Conservation (phyloP, 371 early-diverging fungal species). For the Mucor racemosus region DNA sequence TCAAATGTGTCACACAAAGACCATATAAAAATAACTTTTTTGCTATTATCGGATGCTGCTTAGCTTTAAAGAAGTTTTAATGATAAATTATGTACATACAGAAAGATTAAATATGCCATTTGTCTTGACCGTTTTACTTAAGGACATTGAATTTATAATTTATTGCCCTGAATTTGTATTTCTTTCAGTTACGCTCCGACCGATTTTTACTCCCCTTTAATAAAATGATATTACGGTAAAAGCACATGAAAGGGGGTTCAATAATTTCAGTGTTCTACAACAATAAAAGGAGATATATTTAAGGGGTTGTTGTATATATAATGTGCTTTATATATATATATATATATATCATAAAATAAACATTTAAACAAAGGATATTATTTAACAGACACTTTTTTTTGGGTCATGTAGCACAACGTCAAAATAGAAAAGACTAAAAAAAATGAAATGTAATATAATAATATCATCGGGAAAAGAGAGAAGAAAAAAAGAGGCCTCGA, state of each 20-base stretch:
- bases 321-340: background rate
- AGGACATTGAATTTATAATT: background rate
- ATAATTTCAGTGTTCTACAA: background rate
- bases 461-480: background rate
- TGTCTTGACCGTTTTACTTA: background rate
- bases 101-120: background rate
- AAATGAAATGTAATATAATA: background rate
- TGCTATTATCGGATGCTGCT: background rate
- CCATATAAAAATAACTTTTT: background rate
- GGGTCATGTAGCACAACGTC: background rate
- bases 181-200: background rate
- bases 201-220: background rate
- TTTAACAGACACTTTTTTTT: background rate
- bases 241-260: background rate
- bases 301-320: background rate
- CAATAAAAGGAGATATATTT: background rate
- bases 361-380: background rate
- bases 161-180: background rate
- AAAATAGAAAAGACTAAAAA: constrained; percentile 1
- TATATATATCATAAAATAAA: background rate
- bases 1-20: background rate
- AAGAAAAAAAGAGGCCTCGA: constrained; percentile 15
- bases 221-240: background rate
- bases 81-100: background rate
- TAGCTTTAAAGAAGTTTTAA: background rate